A percentile compares a stretch with the other conserved stretches of the same genome.
Evolutionary conservation across 331 rosid species (phyloP).

Genomic region (Quercus tomentella): DNA sequence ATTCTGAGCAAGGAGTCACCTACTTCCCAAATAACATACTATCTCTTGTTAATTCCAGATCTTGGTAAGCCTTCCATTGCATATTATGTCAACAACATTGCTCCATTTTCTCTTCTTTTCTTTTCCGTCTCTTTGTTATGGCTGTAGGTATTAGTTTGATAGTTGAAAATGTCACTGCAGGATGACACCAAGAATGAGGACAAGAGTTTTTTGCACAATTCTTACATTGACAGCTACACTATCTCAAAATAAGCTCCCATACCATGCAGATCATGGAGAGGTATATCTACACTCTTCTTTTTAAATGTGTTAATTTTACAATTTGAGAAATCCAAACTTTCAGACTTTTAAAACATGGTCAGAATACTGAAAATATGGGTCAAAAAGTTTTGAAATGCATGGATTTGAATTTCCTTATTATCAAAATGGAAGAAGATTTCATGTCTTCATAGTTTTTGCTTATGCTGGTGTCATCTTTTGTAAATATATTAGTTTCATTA

Average conservation of each 20-base stretch:
- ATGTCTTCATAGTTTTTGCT: not conserved
- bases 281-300: conserved; percentile 29
- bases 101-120: not conserved
- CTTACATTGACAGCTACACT: conserved; percentile 56
- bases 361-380: not conserved
- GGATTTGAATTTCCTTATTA: not conserved
- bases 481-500: not conserved
- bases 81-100: conserved; percentile 20
- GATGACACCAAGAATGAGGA: conserved; percentile 69
- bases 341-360: not conserved
- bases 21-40: conserved; percentile 52
- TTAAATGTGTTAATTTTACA: not conserved
- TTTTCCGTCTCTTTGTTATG: conserved; percentile 3
- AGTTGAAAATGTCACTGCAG: conserved; percentile 38
- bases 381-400: not conserved
- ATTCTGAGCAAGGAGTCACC: conserved; percentile 45
- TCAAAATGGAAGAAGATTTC: not conserved
- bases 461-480: not conserved
- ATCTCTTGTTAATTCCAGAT: conserved; percentile 37
- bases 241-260: conserved; percentile 75
- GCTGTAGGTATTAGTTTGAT: conserved; percentile 9
- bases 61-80: conserved; percentile 51
- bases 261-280: conserved; percentile 51
- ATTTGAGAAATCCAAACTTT: not conserved
- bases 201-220: conserved; percentile 48